Conservation (phyloP, 139 green algal species). For the Chlorella sp. region DNA sequence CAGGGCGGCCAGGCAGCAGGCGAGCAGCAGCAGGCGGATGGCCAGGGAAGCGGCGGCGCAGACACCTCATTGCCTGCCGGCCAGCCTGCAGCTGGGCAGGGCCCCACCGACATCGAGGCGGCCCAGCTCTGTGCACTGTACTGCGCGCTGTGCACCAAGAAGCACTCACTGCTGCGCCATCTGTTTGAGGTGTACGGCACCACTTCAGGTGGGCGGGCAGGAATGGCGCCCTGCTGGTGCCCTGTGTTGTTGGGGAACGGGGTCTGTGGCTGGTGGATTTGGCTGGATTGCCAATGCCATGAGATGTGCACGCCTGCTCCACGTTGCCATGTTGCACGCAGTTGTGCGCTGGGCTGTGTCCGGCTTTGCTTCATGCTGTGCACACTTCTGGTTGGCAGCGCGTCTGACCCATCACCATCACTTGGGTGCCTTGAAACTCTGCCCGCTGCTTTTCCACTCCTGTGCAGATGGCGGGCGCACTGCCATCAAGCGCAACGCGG, state of each 20-base stretch:
- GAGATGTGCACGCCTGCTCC: too few species aligned
- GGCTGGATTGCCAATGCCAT: too few species aligned
- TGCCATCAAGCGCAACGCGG: slow-evolving; percentile 44
- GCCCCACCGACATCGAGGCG: slow-evolving; percentile 40
- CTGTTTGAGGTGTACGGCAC: slow-evolving; percentile 57
- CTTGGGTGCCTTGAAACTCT: neutral
- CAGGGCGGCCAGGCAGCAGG: neutral
- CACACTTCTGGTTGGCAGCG: neutral
- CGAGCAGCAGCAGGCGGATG: neutral
- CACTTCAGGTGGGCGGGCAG: slow-evolving; percentile 32
- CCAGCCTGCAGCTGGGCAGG: too few species aligned
- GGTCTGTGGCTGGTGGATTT: neutral
- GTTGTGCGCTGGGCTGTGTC: too few species aligned
- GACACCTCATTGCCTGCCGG: neutral
- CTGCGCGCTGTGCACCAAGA: slow-evolving; percentile 70
- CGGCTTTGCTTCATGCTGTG: neutral
- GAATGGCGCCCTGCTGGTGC: too few species aligned
- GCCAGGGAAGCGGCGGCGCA: neutral
- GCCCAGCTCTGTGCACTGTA: slow-evolving; percentile 61
- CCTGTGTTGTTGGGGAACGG: neutral
- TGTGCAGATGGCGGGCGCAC: slow-evolving; percentile 13
- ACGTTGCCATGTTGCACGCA: too few species aligned
- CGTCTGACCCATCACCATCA: neutral
- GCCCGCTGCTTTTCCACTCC: neutral
- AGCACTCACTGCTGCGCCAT: slow-evolving; percentile 60